A percentile compares a stretch with the other conserved stretches of the same genome.
Evolutionary conservation across 768 basidiomycete species (phyloP).

Genomic region (Tylopilus vinaceipallidus): DNA sequence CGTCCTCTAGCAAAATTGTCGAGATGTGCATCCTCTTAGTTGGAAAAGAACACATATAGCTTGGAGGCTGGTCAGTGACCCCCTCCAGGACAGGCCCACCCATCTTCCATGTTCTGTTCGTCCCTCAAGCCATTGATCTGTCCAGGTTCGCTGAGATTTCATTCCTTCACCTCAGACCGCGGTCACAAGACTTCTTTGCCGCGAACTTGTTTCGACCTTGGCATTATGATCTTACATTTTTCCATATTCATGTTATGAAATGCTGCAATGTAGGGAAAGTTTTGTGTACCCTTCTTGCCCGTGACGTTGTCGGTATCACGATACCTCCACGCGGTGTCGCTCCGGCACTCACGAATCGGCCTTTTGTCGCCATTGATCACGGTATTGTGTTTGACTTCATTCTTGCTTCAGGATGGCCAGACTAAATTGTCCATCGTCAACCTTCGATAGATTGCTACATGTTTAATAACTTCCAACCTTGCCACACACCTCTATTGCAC

Average conservation of each 20-base stretch:
- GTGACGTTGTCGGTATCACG: background rate
- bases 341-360: background rate
- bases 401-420: background rate
- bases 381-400: background rate
- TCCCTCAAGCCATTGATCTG: background rate
- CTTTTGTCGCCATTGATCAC: background rate
- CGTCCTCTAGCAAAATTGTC: background rate
- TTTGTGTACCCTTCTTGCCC: too few species aligned
- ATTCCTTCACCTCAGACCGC: too few species aligned
- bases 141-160: background rate
- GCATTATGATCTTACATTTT: too few species aligned
- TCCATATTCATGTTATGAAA: too few species aligned
- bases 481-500: constrained; percentile 26
- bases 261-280: too few species aligned
- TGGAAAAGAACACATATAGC: constrained; percentile 87
- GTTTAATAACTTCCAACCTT: constrained; percentile 22
- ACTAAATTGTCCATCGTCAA: background rate
- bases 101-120: background rate
- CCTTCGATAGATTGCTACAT: constrained; percentile 12
- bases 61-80: constrained; percentile 42
- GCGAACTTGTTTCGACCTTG: too few species aligned
- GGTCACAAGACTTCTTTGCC: too few species aligned
- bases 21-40: constrained; percentile 33
- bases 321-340: background rate
- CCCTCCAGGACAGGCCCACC: too few species aligned